Percentiles rank a stretch among this genome's conserved stretches.
Evolutionary conservation across 768 basidiomycete genomes (phyloP).

Genomic region (Calocera viscosa): DNA sequence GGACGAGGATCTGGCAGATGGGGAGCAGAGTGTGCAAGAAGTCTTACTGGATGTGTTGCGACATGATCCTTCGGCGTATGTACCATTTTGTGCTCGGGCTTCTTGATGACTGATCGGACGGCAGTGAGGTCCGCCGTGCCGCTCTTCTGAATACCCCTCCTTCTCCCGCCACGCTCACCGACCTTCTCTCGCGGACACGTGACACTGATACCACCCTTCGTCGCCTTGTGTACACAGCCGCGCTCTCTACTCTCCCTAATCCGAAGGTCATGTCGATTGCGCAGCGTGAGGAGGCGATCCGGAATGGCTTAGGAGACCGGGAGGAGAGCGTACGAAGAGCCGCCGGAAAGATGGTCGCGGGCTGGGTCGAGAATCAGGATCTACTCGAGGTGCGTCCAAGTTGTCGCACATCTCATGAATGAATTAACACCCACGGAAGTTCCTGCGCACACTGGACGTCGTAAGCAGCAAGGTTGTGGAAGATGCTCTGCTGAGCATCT

Average conservation of each 20-base stretch:
- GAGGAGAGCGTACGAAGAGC: constrained; percentile 60
- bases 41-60: constrained; percentile 54
- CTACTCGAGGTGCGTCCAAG: constrained; percentile 34
- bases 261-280: constrained; percentile 51
- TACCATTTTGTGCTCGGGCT: no score
- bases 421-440: constrained; percentile 27
- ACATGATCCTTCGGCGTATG: constrained; percentile 68
- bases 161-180: constrained; percentile 41
- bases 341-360: constrained; percentile 54
- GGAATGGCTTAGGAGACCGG: constrained; percentile 76
- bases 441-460: constrained; percentile 51
- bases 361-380: constrained; percentile 49
- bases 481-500: constrained; percentile 61
- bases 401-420: not conserved
- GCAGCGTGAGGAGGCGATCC: constrained; percentile 66
- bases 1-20: constrained; percentile 37
- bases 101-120: not conserved
- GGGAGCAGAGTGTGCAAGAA: constrained; percentile 38
- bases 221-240: constrained; percentile 52
- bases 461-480: constrained; percentile 49
- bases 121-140: constrained; percentile 76
- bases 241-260: constrained; percentile 53
- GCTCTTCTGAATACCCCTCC: constrained; percentile 60
- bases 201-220: constrained; percentile 69
- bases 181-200: constrained; percentile 60